phyloP scores from a whole-genome alignment of 2,329 filamentous ascomycete species.

The Daldinia eschscholtzii region DNA sequence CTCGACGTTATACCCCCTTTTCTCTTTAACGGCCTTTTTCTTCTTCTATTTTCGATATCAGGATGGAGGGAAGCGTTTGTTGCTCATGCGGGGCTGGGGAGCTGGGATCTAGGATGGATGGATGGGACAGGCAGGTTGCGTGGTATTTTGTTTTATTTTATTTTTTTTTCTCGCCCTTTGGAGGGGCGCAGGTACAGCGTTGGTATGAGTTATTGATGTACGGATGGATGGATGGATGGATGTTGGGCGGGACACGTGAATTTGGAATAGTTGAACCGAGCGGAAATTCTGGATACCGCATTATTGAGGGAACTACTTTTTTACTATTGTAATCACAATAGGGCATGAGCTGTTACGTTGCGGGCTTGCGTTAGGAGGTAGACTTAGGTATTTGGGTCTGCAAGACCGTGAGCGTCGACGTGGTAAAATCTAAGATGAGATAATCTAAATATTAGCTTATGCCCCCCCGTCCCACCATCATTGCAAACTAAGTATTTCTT shows the following conservation, averaged over 20 bases:
- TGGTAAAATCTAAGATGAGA: background rate
- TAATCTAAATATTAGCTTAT: slow-evolving; percentile 20
- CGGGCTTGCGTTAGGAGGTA: slow-evolving; percentile 7
- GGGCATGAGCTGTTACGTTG: background rate
- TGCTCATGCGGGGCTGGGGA: background rate
- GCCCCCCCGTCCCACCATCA: slow-evolving; percentile 2
- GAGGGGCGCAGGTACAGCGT: background rate
- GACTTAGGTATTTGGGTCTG: slow-evolving; percentile 1
- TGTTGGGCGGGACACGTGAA: background rate
- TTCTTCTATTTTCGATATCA: slow-evolving; percentile 20
- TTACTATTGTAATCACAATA: slow-evolving; percentile 12
- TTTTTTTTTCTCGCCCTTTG: background rate
- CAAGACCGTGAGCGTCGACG: background rate
- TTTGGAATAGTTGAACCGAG: slow-evolving; percentile 3
- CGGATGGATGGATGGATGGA: background rate
- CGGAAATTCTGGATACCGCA: background rate
- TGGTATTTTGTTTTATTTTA: background rate
- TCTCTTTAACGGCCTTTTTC: slow-evolving; percentile 28
- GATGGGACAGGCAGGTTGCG: background rate
- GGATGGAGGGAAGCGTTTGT: background rate
- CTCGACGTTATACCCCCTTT: slow-evolving; percentile 43
- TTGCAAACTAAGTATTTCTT: background rate
- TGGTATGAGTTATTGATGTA: background rate
- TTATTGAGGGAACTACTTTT: background rate
- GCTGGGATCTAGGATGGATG: background rate